phyloP scores from a whole-genome alignment of 768 basidiomycete genomes.

The Termitomyces titanicus region DNA sequence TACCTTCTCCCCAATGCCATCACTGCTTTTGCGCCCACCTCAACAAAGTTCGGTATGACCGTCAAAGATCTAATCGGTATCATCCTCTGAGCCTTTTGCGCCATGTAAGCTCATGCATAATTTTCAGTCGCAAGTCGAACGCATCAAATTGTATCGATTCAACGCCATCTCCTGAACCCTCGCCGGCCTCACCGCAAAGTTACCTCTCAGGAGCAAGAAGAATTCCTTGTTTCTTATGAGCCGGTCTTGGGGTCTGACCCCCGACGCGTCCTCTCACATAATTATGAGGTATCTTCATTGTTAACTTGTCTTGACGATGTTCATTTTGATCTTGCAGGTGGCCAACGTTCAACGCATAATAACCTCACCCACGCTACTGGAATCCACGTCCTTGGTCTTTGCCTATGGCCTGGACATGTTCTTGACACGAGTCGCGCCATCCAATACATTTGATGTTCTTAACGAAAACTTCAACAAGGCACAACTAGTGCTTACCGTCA shows the following conservation, averaged over 20 bases:
- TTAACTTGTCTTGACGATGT: neutral
- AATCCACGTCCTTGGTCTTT: conserved; percentile 89
- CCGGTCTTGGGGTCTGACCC: conserved; percentile 72
- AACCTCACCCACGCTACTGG: conserved; percentile 81
- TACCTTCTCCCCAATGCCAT: conserved; percentile 70
- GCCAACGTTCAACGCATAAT: conserved; percentile 64
- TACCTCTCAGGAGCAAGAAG: conserved; percentile 77
- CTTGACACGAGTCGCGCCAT: conserved; percentile 79
- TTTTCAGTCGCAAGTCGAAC: conserved; percentile 70
- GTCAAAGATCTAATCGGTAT: conserved; percentile 82
- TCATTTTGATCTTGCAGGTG: conserved; percentile 41
- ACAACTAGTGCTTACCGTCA: conserved; percentile 82
- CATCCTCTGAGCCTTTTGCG: conserved; percentile 17
- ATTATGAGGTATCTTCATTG: conserved; percentile 34
- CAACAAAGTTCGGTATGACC: conserved; percentile 86
- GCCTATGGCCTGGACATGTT: conserved; percentile 89
- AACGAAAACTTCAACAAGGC: conserved; percentile 91
- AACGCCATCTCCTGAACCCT: conserved; percentile 74
- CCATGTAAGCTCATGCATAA: neutral
- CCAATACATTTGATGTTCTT: conserved; percentile 89
- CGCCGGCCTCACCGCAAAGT: conserved; percentile 75
- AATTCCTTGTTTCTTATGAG: conserved; percentile 84
- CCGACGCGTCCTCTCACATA: conserved; percentile 45
- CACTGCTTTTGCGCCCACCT: conserved; percentile 68
- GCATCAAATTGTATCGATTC: conserved; percentile 71